These are phyloP conservation scores for Talaromyces albobiverticillius DNA, from an alignment of 2,329 filamentous ascomycete species.

Conservation along the genomic window DNA sequence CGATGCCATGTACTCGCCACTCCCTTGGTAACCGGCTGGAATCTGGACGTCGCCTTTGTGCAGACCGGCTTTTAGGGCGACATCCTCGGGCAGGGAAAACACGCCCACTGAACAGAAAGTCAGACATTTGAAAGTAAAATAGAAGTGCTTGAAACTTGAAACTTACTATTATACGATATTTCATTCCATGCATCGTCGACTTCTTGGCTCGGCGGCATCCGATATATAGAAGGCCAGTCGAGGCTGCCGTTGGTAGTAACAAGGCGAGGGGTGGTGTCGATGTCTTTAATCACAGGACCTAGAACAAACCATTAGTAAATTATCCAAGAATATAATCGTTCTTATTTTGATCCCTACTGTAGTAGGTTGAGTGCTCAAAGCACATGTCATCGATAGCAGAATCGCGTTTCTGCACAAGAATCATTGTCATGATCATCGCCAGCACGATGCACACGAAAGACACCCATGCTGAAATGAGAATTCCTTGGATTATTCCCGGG, in stretches of 20 bases:
- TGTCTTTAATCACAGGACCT: slow-evolving; percentile 11
- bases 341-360: background rate
- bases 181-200: slow-evolving; percentile 18
- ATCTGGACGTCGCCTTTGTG: slow-evolving; percentile 11
- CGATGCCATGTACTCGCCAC: slow-evolving; percentile 16
- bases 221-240: slow-evolving; percentile 9
- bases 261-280: slow-evolving; percentile 1
- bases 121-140: no score
- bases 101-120: slow-evolving; percentile 6
- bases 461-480: background rate
- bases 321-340: background rate
- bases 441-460: background rate
- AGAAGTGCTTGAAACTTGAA: no score
- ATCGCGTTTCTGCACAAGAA: background rate
- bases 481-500: background rate
- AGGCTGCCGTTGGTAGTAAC: slow-evolving; percentile 8
- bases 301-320: background rate
- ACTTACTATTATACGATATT: slow-evolving; percentile 7
- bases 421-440: background rate
- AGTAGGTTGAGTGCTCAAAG: slow-evolving; percentile 1
- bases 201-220: slow-evolving; percentile 9
- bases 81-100: slow-evolving; percentile 8
- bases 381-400: background rate
- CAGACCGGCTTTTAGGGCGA: slow-evolving; percentile 6
- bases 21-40: slow-evolving; percentile 8